These are phyloP conservation scores for Claviceps sp. DNA, from an alignment of 2,329 filamentous ascomycete genomes.

Conservation along the genomic window DNA sequence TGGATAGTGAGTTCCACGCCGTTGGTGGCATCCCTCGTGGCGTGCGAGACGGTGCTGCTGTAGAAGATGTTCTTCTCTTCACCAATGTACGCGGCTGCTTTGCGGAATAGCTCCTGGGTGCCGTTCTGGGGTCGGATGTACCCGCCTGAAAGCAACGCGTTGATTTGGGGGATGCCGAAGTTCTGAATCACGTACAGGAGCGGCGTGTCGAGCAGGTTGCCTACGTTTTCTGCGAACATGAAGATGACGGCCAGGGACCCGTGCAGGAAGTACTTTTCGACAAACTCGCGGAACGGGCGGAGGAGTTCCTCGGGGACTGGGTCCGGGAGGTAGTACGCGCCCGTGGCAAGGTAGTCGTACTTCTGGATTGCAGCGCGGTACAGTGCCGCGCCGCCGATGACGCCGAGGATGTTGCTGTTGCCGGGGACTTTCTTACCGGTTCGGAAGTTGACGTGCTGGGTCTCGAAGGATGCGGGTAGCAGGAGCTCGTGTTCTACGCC, in stretches of 20 bases:
- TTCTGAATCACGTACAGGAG: slow-evolving; percentile 27
- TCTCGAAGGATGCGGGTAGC: slow-evolving; percentile 7
- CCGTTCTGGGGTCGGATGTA: slow-evolving; percentile 6
- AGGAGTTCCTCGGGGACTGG: slow-evolving; percentile 30
- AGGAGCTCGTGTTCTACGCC: slow-evolving; percentile 10
- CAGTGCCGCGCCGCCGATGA: not conserved
- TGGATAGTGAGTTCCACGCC: slow-evolving; percentile 15
- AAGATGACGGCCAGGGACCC: slow-evolving; percentile 21
- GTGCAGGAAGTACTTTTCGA: slow-evolving; percentile 26
- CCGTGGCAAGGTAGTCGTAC: slow-evolving; percentile 2
- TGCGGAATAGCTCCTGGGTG: slow-evolving; percentile 12
- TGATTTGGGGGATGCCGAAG: slow-evolving; percentile 8
- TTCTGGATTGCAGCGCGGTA: slow-evolving; percentile 1
- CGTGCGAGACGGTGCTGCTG: slow-evolving; percentile 10
- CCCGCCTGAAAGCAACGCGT: slow-evolving; percentile 3
- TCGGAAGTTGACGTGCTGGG: slow-evolving; percentile 10
- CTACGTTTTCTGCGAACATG: slow-evolving; percentile 24
- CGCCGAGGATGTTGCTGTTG: not conserved
- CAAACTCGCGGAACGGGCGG: slow-evolving; percentile 27
- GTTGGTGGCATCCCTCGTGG: slow-evolving; percentile 8
- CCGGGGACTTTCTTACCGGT: slow-evolving; percentile 1
- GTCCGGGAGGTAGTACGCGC: slow-evolving; percentile 21
- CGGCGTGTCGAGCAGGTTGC: slow-evolving; percentile 23
- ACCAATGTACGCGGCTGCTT: slow-evolving; percentile 14
- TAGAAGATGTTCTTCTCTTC: slow-evolving; percentile 12